A percentile compares a stretch with the other conserved stretches of the same genome.
phyloP scores from a whole-genome alignment of 176 grass and related monocot species.

The Leersia perrieri region DNA sequence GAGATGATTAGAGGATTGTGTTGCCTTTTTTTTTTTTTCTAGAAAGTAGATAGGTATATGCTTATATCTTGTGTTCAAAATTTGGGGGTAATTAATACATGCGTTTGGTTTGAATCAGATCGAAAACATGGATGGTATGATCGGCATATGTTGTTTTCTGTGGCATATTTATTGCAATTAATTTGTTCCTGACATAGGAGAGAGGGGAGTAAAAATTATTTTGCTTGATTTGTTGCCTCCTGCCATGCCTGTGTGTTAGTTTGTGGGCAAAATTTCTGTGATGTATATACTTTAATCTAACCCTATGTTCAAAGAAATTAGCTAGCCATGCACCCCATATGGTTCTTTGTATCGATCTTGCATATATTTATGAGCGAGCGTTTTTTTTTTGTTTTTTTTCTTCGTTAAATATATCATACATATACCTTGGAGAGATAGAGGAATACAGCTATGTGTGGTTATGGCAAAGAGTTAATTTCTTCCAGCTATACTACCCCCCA shows the following conservation, averaged over 20 bases:
- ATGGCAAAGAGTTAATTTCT: neutral
- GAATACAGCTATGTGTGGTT: neutral
- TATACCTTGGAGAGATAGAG: neutral
- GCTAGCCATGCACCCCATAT: neutral
- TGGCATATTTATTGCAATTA: neutral
- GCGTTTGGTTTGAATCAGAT: neutral
- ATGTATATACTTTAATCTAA: neutral
- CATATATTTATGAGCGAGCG: neutral
- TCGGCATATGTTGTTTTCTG: neutral
- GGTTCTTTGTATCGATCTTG: neutral
- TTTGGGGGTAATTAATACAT: neutral
- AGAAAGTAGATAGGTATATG: neutral
- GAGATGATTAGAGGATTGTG: neutral
- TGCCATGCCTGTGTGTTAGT: neutral
- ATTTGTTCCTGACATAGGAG: neutral
- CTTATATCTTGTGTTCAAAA: neutral
- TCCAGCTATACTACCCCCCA: neutral
- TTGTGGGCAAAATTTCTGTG: neutral
- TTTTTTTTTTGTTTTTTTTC: slow-evolving; percentile 7
- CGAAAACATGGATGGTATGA: neutral
- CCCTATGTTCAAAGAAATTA: neutral
- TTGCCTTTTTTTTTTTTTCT: neutral
- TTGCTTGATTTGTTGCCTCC: neutral
- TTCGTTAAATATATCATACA: no score
- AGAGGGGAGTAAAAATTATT: neutral